These are phyloP conservation scores for Cytidiella melzeri DNA, from an alignment of 768 basidiomycete species.

Conservation along the genomic window DNA sequence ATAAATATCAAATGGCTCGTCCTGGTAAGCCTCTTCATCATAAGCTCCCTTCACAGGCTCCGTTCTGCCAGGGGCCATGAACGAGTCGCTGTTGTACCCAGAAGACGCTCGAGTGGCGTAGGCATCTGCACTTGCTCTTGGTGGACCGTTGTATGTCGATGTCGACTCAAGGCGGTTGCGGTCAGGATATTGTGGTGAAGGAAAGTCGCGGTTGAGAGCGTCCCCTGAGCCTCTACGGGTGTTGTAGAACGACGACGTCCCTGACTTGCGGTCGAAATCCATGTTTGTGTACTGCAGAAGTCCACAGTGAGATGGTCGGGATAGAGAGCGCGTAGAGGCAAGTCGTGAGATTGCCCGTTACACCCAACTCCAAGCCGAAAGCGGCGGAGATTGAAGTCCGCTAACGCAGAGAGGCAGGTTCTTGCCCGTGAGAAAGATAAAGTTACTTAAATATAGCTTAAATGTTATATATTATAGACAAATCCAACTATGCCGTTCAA, in stretches of 20 bases:
- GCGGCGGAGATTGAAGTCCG: too few relatives aligned
- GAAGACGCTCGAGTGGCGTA: slow-evolving; percentile 37
- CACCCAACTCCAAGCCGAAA: too few relatives aligned
- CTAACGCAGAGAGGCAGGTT: too few relatives aligned
- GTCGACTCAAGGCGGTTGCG: slow-evolving; percentile 60
- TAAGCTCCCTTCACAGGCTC: slow-evolving; percentile 76
- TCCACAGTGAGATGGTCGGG: too few relatives aligned
- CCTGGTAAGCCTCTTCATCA: slow-evolving; percentile 52
- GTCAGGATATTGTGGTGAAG: slow-evolving; percentile 18
- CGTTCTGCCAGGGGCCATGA: slow-evolving; percentile 59
- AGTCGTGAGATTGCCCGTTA: too few relatives aligned
- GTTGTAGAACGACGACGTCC: slow-evolving; percentile 76
- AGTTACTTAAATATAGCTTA: too few relatives aligned
- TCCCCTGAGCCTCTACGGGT: slow-evolving; percentile 56
- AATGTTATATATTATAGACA: too few relatives aligned
- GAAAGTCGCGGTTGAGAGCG: slow-evolving; percentile 50
- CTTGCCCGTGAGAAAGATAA: too few relatives aligned
- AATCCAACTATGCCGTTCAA: too few relatives aligned
- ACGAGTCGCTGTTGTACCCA: slow-evolving; percentile 70
- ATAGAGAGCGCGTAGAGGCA: too few relatives aligned
- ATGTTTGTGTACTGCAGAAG: too few relatives aligned
- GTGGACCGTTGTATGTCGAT: slow-evolving; percentile 54
- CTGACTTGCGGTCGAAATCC: slow-evolving; percentile 76
- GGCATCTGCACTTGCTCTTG: slow-evolving; percentile 39
- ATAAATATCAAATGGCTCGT: slow-evolving; percentile 69